Percentiles rank a stretch among this genome's conserved stretches.
These are phyloP conservation scores for Wakefieldia striispora DNA, from an alignment of 768 basidiomycete species.

Conservation along the genomic window DNA sequence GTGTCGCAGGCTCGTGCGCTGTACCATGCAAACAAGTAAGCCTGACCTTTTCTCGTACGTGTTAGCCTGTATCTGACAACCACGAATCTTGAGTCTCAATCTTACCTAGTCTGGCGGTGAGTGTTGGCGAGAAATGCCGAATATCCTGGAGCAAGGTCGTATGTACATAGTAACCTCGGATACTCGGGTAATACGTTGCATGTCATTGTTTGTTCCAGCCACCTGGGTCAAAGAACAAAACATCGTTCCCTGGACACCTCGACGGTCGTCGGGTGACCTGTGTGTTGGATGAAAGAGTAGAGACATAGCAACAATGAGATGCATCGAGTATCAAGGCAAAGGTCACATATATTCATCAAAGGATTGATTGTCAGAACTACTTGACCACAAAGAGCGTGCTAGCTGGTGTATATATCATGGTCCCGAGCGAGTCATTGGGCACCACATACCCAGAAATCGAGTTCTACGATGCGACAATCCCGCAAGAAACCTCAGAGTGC, in stretches of 20 bases:
- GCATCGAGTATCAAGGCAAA: too few relatives aligned
- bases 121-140: constrained; percentile 75
- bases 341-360: too few relatives aligned
- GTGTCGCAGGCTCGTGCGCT: constrained; percentile 61
- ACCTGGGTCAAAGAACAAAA: not conserved
- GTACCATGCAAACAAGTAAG: constrained; percentile 18
- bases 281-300: too few relatives aligned
- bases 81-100: constrained; percentile 69
- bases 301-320: too few relatives aligned
- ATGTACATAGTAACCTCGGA: constrained; percentile 87
- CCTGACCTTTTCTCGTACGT: constrained; percentile 5
- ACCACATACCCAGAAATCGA: too few relatives aligned
- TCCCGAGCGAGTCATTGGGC: too few relatives aligned
- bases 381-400: too few relatives aligned
- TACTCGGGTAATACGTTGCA: constrained; percentile 50
- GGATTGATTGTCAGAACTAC: too few relatives aligned
- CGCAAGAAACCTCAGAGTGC: too few relatives aligned
- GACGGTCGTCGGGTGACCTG: too few relatives aligned
- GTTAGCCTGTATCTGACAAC: constrained; percentile 35
- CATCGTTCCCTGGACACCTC: not conserved
- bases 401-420: too few relatives aligned
- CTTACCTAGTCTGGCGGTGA: constrained; percentile 76
- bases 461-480: too few relatives aligned
- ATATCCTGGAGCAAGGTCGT: constrained; percentile 82
- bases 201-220: not conserved